A percentile compares a stretch with the other conserved stretches of the same genome.
Evolutionary conservation across 2,329 filamentous ascomycete genomes (phyloP).

Genomic region (Talaromyces pinophilus): DNA sequence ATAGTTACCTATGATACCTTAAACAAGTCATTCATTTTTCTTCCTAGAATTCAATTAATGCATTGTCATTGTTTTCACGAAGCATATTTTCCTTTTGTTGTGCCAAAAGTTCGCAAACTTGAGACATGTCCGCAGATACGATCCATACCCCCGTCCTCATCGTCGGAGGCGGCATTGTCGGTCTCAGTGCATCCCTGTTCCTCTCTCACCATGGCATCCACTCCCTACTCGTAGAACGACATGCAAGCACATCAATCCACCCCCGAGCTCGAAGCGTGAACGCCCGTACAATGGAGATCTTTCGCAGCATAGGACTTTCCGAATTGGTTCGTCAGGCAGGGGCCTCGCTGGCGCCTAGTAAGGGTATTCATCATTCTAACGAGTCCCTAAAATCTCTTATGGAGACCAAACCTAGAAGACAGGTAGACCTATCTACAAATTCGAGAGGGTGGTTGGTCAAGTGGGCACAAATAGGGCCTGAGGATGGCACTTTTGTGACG

Average conservation of each 20-base stretch:
- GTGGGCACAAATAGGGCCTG: slow-evolving; percentile 13
- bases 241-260: slow-evolving; percentile 18
- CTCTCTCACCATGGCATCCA: slow-evolving; percentile 14
- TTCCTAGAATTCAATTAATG: not conserved
- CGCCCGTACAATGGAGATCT: slow-evolving; percentile 22
- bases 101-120: not conserved
- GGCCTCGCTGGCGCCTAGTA: slow-evolving; percentile 1
- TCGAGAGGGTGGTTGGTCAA: not conserved
- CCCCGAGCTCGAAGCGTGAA: slow-evolving; percentile 22
- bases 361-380: slow-evolving; percentile 6
- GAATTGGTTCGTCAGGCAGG: slow-evolving; percentile 17
- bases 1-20: not conserved
- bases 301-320: slow-evolving; percentile 14
- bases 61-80: not conserved
- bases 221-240: slow-evolving; percentile 17
- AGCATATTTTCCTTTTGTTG: not conserved
- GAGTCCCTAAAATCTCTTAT: slow-evolving; percentile 8
- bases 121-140: slow-evolving; percentile 9
- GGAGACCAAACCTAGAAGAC: not conserved
- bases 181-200: slow-evolving; percentile 18
- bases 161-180: slow-evolving; percentile 19
- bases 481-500: slow-evolving; percentile 21
- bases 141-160: slow-evolving; percentile 17
- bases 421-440: not conserved
- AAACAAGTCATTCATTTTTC: not conserved